These are phyloP conservation scores for Hanseniaspora valbyensis DNA, from an alignment of 805 yeast species.

Conservation along the genomic window DNA sequence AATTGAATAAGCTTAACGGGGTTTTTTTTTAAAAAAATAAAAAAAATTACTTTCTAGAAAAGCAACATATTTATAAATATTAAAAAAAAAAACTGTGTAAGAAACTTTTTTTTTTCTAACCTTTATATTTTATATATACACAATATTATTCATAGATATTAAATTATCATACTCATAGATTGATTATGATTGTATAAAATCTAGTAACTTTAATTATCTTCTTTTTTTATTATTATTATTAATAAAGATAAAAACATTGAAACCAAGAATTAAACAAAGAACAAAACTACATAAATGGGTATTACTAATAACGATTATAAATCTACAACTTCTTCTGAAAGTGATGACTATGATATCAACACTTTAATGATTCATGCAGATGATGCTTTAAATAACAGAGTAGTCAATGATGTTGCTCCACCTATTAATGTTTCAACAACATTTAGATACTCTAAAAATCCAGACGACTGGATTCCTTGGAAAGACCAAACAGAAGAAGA, in stretches of 20 bases:
- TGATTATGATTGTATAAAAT: too few relatives aligned
- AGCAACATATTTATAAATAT: too few relatives aligned
- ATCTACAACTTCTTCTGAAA: conserved; percentile 24
- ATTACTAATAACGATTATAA: conserved; percentile 23
- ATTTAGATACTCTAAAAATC: conserved; percentile 41
- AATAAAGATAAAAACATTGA: not conserved
- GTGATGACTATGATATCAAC: not conserved
- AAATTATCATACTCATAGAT: too few relatives aligned
- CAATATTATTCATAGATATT: too few relatives aligned
- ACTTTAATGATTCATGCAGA: conserved; percentile 65
- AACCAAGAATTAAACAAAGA: not conserved
- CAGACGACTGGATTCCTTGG: conserved; percentile 43
- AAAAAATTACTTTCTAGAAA: too few relatives aligned
- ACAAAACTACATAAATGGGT: not conserved
- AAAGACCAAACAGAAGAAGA: conserved; percentile 25
- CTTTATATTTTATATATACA: too few relatives aligned
- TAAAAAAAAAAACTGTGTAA: too few relatives aligned
- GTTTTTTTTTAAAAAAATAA: too few relatives aligned
- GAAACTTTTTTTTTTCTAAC: too few relatives aligned
- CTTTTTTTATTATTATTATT: too few relatives aligned
- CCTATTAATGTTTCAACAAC: conserved; percentile 81
- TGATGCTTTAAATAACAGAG: conserved; percentile 37
- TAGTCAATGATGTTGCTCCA: conserved; percentile 54
- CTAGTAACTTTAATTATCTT: too few relatives aligned
- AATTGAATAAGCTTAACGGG: too few relatives aligned